Conservation (phyloP, 2,329 filamentous ascomycete species). For the Alternaria atra region DNA sequence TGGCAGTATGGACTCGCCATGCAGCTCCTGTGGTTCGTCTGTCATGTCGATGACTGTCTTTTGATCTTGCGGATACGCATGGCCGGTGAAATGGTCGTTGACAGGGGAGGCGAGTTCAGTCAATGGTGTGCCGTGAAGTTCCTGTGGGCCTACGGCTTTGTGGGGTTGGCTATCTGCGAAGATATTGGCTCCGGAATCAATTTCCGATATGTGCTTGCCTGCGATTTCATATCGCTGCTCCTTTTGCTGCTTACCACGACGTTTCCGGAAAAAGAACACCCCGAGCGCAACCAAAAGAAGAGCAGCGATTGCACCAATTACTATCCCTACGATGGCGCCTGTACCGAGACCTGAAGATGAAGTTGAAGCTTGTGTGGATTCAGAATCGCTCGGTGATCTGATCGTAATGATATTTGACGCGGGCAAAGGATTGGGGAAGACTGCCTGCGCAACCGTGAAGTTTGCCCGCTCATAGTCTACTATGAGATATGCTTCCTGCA, state of each 20-base stretch:
- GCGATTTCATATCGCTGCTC: conserved; percentile 33
- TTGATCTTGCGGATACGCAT: conserved; percentile 26
- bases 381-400: conserved; percentile 13
- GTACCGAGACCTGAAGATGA: conserved; percentile 27
- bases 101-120: conserved; percentile 33
- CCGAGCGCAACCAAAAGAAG: conserved; percentile 31
- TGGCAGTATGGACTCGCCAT: conserved; percentile 29
- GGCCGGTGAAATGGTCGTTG: conserved; percentile 7
- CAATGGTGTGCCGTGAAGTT: conserved; percentile 37
- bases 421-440: conserved; percentile 42
- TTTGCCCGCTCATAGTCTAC: conserved; percentile 58
- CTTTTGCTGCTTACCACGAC: conserved; percentile 14
- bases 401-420: conserved; percentile 43
- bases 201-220: conserved; percentile 30
- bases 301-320: conserved; percentile 31
- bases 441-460: conserved; percentile 57
- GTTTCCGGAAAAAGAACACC: conserved; percentile 34
- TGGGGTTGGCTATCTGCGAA: conserved; percentile 8
- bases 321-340: conserved; percentile 47
- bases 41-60: conserved; percentile 34
- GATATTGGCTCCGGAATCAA: conserved; percentile 18
- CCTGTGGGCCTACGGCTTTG: conserved; percentile 30
- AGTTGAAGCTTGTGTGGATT: conserved; percentile 3
- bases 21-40: conserved; percentile 37
- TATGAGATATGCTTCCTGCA: conserved; percentile 70